Evolutionary conservation across 169 alveolate species (phyloP).

Genomic region (Plasmodium fragile): DNA sequence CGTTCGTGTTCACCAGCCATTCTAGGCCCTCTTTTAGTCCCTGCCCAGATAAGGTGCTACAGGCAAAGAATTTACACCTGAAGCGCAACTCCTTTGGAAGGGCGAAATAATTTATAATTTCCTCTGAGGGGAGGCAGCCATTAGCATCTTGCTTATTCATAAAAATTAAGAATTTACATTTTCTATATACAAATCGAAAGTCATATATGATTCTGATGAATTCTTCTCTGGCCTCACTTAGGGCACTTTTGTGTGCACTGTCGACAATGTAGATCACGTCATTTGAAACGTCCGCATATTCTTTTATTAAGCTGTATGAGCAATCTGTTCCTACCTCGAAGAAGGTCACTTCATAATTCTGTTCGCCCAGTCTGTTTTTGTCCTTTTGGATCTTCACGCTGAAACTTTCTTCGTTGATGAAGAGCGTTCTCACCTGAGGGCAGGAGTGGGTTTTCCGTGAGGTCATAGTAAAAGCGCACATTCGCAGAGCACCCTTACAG

Average conservation of each 20-base stretch:
- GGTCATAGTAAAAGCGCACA: background rate
- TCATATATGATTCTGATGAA: conserved; percentile 72
- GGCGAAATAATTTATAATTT: conserved; percentile 67
- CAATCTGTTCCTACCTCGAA: conserved; percentile 63
- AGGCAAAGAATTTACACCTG: conserved; percentile 59
- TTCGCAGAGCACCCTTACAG: background rate
- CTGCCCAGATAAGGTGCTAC: conserved; percentile 70
- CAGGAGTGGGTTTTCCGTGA: background rate
- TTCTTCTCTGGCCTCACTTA: conserved; percentile 74
- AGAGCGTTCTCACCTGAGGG: conserved; percentile 53
- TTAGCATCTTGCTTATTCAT: conserved; percentile 73
- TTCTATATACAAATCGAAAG: conserved; percentile 68
- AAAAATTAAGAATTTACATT: conserved; percentile 75
- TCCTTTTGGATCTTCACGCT: conserved; percentile 19
- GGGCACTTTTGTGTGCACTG: conserved; percentile 34
- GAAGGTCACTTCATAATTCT: conserved; percentile 52
- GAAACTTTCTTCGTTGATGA: conserved; percentile 70
- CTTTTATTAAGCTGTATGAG: conserved; percentile 60
- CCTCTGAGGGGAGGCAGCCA: conserved; percentile 55
- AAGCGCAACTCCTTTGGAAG: conserved; percentile 59
- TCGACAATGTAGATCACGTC: conserved; percentile 69
- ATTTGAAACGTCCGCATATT: conserved; percentile 56
- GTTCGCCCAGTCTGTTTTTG: conserved; percentile 19
- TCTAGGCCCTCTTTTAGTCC: conserved; percentile 75
- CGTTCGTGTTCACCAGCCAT: conserved; percentile 42